Conservation (phyloP, 139 green algal species). For the Picocystis salinarum region DNA sequence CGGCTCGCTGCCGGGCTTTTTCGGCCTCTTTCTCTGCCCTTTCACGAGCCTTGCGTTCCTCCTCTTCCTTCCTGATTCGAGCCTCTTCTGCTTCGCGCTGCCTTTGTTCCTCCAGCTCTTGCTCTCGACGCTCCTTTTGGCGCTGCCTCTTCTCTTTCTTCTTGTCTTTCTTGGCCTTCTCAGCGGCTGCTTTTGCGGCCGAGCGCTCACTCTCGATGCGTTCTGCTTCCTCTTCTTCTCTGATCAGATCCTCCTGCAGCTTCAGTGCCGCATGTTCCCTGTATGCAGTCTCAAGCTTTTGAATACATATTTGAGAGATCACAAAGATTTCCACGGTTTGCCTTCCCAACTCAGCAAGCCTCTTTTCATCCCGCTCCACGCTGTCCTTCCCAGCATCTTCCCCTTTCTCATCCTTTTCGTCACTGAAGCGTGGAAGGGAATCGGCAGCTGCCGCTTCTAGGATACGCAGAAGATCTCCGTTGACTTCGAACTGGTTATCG, state of each 20-base stretch:
- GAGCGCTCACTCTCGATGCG: conserved; percentile 6
- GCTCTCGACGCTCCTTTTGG: conserved; percentile 33
- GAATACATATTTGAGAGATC: conserved; percentile 54
- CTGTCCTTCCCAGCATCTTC: conserved; percentile 26
- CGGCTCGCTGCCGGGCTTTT: conserved; percentile 4
- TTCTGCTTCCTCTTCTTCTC: conserved; percentile 51
- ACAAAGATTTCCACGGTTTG: conserved; percentile 81
- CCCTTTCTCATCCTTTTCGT: conserved; percentile 26
- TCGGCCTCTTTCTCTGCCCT: conserved; percentile 3
- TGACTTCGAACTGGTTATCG: conserved; percentile 28
- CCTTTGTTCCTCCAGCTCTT: conserved; percentile 24
- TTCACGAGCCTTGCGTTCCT: conserved; percentile 8
- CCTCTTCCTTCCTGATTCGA: conserved; percentile 13
- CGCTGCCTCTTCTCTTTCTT: conserved; percentile 25
- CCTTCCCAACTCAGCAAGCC: conserved; percentile 72
- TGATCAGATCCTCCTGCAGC: conserved; percentile 72
- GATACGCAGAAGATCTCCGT: conserved; percentile 30
- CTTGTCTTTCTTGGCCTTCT: conserved; percentile 16
- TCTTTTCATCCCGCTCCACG: conserved; percentile 72
- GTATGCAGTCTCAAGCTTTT: conserved; percentile 46
- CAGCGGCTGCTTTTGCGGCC: conserved; percentile 10
- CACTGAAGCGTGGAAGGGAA: conserved; percentile 30
- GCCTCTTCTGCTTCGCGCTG: conserved; percentile 9
- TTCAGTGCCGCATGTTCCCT: conserved; percentile 65
- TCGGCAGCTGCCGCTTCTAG: conserved; percentile 31